A percentile compares a stretch with the other conserved stretches of the same genome.
Evolutionary conservation across 306 rosid genomes (phyloP).

Genomic region (Oxytropis ochrocephala): DNA sequence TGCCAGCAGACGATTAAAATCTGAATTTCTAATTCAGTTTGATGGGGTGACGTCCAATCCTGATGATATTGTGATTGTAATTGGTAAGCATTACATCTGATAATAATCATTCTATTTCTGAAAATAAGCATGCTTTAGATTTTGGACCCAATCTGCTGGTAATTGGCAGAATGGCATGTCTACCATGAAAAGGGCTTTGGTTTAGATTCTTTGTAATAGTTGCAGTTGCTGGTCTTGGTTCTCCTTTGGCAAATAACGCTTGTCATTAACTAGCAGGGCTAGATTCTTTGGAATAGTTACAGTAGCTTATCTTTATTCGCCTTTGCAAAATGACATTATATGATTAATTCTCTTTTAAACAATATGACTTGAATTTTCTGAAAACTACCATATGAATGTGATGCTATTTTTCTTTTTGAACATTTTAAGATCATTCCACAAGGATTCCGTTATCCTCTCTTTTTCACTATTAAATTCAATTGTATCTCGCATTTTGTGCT

Average conservation of each 20-base stretch:
- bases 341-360: not conserved
- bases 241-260: not conserved
- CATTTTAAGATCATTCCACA: not conserved
- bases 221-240: not conserved
- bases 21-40: conserved; percentile 94
- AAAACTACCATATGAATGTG: not conserved
- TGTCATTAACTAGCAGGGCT: not conserved
- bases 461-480: not conserved
- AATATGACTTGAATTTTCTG: not conserved
- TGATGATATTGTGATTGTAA: conserved; percentile 80
- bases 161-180: not conserved
- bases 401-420: conserved; percentile 8
- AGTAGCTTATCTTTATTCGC: not conserved
- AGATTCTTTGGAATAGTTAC: not conserved
- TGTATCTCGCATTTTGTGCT: not conserved
- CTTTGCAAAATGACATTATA: not conserved
- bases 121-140: not conserved
- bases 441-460: not conserved
- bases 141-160: conserved; percentile 9
- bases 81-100: conserved; percentile 53
- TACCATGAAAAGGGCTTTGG: not conserved
- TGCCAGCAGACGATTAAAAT: conserved; percentile 91
- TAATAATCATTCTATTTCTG: conserved; percentile 1
- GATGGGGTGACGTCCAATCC: conserved; percentile 94
- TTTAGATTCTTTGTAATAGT: not conserved